Percentiles rank a stretch among this genome's conserved stretches.
phyloP scores from a whole-genome alignment of 306 rosid genomes.

The Begonia fuchsioides region DNA sequence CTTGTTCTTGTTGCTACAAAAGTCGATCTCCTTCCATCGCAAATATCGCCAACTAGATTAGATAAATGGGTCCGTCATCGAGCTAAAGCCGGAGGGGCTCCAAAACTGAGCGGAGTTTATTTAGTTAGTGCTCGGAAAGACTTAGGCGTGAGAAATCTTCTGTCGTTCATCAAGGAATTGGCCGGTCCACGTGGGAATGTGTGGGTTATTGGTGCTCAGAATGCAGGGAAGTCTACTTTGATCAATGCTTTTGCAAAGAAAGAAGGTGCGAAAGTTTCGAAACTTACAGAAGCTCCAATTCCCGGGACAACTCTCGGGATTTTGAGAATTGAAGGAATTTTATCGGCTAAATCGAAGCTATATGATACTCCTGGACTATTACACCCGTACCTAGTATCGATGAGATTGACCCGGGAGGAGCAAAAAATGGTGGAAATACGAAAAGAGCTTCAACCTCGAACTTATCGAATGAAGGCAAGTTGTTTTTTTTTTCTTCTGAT shows the following conservation, averaged over 20 bases:
- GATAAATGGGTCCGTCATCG: slow-evolving; percentile 86
- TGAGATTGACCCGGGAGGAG: slow-evolving; percentile 73
- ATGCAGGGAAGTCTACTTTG: slow-evolving; percentile 93
- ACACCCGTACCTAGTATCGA: slow-evolving; percentile 66
- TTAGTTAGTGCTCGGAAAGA: slow-evolving; percentile 75
- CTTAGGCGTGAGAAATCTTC: slow-evolving; percentile 59
- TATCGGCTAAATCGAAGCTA: slow-evolving; percentile 80
- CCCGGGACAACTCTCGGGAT: slow-evolving; percentile 95
- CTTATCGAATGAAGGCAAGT: slow-evolving; percentile 76
- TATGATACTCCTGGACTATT: slow-evolving; percentile 90
- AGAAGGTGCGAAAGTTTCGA: slow-evolving; percentile 58
- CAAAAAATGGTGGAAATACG: slow-evolving; percentile 88
- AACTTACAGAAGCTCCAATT: slow-evolving; percentile 89
- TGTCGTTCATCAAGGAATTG: slow-evolving; percentile 57
- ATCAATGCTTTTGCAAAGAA: slow-evolving; percentile 71
- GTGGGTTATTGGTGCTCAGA: slow-evolving; percentile 94
- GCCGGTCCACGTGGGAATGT: slow-evolving; percentile 96
- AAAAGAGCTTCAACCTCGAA: slow-evolving; percentile 77
- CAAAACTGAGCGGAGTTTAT: slow-evolving; percentile 65
- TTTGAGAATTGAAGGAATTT: slow-evolving; percentile 71
- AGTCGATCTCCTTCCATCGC: slow-evolving; percentile 78
- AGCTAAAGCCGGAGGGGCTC: slow-evolving; percentile 66
- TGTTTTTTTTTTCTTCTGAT: not conserved
- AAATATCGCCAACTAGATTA: slow-evolving; percentile 76
- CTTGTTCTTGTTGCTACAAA: slow-evolving; percentile 91